Conservation (phyloP, 768 basidiomycete genomes). For the Crepidotus variabilis region DNA sequence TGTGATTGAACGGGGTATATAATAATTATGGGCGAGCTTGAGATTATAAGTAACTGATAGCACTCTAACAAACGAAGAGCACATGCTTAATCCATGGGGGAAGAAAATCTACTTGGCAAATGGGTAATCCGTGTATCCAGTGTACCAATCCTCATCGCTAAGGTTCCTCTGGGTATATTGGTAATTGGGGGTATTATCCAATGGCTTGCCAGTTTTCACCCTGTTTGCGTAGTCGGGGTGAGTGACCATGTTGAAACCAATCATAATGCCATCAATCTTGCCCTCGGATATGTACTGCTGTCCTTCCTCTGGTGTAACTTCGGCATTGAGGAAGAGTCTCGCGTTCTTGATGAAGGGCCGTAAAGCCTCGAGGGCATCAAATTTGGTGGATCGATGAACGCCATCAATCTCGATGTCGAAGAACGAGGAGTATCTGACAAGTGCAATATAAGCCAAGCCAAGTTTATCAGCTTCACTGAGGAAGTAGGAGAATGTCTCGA, state of each 20-base stretch:
- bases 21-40: too few relatives aligned
- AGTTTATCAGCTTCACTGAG: conserved; percentile 36
- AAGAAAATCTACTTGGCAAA: conserved; percentile 1
- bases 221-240: conserved; percentile 38
- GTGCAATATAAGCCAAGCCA: conserved; percentile 24
- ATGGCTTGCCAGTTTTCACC: conserved; percentile 17
- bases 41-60: too few relatives aligned
- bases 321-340: conserved; percentile 13
- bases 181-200: conserved; percentile 15
- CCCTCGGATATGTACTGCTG: conserved; percentile 27
- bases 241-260: conserved; percentile 32
- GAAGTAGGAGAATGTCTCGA: conserved; percentile 39
- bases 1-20: too few relatives aligned
- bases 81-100: background rate
- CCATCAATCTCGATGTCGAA: conserved; percentile 12
- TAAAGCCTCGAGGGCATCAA: conserved; percentile 17
- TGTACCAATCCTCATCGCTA: conserved; percentile 9
- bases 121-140: conserved; percentile 18
- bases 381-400: conserved; percentile 13
- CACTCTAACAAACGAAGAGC: too few relatives aligned
- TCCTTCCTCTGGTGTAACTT: conserved; percentile 25
- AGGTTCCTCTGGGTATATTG: conserved; percentile 12
- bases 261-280: conserved; percentile 30
- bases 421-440: conserved; percentile 19
- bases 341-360: conserved; percentile 17